Conservation (phyloP, 768 basidiomycete species). For the Pleurotus giganteus region DNA sequence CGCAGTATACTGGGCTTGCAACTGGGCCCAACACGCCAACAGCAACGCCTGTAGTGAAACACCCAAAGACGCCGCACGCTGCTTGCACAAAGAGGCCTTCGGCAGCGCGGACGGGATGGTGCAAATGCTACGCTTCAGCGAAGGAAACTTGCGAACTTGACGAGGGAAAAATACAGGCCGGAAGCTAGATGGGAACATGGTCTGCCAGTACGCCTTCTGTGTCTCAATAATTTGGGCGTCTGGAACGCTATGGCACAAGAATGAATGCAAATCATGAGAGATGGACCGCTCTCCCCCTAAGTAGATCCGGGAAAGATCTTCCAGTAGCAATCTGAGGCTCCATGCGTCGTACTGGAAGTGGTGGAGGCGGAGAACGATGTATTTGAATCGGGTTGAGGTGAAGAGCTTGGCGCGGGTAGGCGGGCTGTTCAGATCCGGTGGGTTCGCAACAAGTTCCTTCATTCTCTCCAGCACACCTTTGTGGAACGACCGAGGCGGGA, state of each 20-base stretch:
- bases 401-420: slow-evolving; percentile 25
- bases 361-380: slow-evolving; percentile 33
- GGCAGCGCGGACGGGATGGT: slow-evolving; percentile 15
- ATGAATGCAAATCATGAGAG: slow-evolving; percentile 23
- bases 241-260: slow-evolving; percentile 23
- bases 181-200: slow-evolving; percentile 26
- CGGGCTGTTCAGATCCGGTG: slow-evolving; percentile 18
- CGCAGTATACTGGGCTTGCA: slow-evolving; percentile 30
- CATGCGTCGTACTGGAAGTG: slow-evolving; percentile 53
- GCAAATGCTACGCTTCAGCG: slow-evolving; percentile 15
- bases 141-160: not conserved
- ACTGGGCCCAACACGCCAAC: slow-evolving; percentile 40
- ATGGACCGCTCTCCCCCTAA: slow-evolving; percentile 19
- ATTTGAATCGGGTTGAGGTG: slow-evolving; percentile 18
- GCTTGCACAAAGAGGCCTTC: slow-evolving; percentile 31
- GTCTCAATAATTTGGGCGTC: slow-evolving; percentile 15
- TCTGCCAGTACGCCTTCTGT: slow-evolving; percentile 37
- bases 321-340: slow-evolving; percentile 38
- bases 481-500: slow-evolving; percentile 14
- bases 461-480: slow-evolving; percentile 17
- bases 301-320: slow-evolving; percentile 38
- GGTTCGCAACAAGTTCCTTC: slow-evolving; percentile 22
- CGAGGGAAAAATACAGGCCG: slow-evolving; percentile 25
- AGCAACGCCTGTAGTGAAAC: slow-evolving; percentile 39
- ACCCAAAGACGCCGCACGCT: slow-evolving; percentile 33